phyloP scores from a whole-genome alignment of 257 asterid species.

The Penstemon davidsonii region DNA sequence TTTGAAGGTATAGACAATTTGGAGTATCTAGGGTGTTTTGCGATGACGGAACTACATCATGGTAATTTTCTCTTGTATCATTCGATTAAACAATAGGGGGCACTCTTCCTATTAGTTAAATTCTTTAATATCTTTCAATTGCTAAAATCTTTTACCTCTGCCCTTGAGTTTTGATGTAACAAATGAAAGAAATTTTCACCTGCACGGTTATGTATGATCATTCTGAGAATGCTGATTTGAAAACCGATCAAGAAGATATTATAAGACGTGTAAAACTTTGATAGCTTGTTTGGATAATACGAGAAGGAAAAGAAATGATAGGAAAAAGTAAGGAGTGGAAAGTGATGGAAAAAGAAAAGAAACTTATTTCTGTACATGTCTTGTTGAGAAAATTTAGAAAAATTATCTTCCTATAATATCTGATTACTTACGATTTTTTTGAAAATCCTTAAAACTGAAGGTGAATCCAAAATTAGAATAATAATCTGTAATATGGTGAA shows the following conservation, averaged over 20 bases:
- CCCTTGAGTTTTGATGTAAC: constrained; percentile 8
- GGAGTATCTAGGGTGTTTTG: constrained; percentile 92
- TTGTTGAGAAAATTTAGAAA: too few relatives aligned
- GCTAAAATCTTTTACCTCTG: constrained; percentile 2
- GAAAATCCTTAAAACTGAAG: too few relatives aligned
- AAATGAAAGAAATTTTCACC: background rate
- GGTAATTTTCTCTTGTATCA: constrained; percentile 47
- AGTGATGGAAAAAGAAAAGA: too few relatives aligned
- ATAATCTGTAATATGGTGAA: too few relatives aligned
- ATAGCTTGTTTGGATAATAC: too few relatives aligned
- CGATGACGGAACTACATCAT: constrained; percentile 98
- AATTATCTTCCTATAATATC: too few relatives aligned
- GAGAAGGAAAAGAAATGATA: too few relatives aligned
- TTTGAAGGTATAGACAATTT: constrained; percentile 82
- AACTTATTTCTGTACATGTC: too few relatives aligned
- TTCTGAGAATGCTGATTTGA: constrained; percentile 12
- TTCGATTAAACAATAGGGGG: background rate
- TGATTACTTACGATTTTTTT: too few relatives aligned
- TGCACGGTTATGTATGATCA: background rate
- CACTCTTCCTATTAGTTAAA: background rate
- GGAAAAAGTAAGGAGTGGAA: too few relatives aligned
- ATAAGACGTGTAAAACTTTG: constrained; percentile 1
- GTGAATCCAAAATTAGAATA: too few relatives aligned
- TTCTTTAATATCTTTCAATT: background rate
- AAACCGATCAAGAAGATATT: constrained; percentile 22